phyloP scores from a whole-genome alignment of 2,329 filamentous ascomycete genomes.

The Blastomyces silverae region DNA sequence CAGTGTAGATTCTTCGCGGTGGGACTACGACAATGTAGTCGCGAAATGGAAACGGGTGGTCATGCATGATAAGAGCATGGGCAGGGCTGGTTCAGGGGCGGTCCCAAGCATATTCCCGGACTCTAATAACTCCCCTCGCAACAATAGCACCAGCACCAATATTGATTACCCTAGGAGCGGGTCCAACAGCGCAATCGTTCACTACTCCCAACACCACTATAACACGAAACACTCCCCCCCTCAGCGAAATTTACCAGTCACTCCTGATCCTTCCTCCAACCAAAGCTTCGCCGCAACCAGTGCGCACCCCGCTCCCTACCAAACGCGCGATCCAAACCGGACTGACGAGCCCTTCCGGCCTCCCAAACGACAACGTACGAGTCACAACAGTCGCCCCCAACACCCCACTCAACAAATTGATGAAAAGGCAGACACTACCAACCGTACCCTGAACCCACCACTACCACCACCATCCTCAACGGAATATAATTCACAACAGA shows the following conservation, averaged over 20 bases:
- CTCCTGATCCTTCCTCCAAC: neutral
- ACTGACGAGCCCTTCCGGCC: conserved; percentile 17
- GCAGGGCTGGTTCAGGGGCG: conserved; percentile 23
- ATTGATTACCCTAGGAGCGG: neutral
- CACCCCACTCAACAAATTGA: conserved; percentile 12
- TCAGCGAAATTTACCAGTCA: conserved; percentile 1
- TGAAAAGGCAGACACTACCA: neutral
- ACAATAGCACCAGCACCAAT: neutral
- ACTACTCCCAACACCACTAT: conserved; percentile 4
- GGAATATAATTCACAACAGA: neutral
- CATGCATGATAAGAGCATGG: conserved; percentile 42
- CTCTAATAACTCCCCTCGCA: conserved; percentile 2
- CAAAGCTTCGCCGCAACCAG: neutral
- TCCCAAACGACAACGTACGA: conserved; percentile 18
- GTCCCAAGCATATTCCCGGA: conserved; percentile 13
- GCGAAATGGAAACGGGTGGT: conserved; percentile 46
- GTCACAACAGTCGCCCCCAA: neutral
- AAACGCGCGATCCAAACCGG: conserved; percentile 18
- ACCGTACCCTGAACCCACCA: neutral
- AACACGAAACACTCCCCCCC: neutral
- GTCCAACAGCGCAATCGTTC: neutral
- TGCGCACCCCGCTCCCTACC: conserved; percentile 11
- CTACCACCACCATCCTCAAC: neutral
- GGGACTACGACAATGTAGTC: conserved; percentile 45
- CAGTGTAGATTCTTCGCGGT: conserved; percentile 33